Evolutionary conservation across 768 basidiomycete species (phyloP).

Genomic region (Tubosaeta brunneosetosa): DNA sequence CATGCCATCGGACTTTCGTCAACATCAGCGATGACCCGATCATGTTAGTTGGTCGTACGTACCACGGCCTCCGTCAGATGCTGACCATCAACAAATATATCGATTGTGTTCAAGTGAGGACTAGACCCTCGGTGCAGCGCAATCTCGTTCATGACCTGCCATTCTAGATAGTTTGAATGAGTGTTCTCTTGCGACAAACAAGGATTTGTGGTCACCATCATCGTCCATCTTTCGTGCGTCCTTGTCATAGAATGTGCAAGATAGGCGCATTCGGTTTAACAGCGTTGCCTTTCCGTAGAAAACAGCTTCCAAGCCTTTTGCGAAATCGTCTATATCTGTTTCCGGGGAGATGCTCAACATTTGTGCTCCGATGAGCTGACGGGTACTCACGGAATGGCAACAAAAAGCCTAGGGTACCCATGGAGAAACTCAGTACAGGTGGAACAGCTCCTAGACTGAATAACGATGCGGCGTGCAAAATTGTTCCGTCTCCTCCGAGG

Average conservation of each 20-base stretch:
- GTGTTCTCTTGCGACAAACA: not conserved
- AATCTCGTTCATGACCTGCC: constrained; percentile 98
- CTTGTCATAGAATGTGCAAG: constrained; percentile 69
- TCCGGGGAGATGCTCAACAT: constrained; percentile 2
- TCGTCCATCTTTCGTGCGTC: constrained; percentile 54
- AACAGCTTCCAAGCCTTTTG: constrained; percentile 73
- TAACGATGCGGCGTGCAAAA: constrained; percentile 86
- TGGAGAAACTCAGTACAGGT: constrained; percentile 63
- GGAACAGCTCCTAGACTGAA: constrained; percentile 91
- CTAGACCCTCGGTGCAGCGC: constrained; percentile 88
- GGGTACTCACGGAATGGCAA: constrained; percentile 80
- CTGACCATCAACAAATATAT: constrained; percentile 90
- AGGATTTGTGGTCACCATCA: constrained; percentile 44
- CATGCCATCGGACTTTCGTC: constrained; percentile 77
- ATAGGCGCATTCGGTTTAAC: constrained; percentile 84
- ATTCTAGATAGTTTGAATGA: constrained; percentile 43
- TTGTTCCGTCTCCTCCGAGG: constrained; percentile 92
- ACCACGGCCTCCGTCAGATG: constrained; percentile 95
- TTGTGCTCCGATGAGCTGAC: not conserved
- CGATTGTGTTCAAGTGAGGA: constrained; percentile 89
- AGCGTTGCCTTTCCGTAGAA: constrained; percentile 77
- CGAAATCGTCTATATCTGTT: constrained; percentile 85
- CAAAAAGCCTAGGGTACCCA: constrained; percentile 88
- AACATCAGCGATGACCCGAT: constrained; percentile 13
- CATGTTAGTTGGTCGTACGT: constrained; percentile 31